Base-by-base conservation (phyloP, 108 stramenopile species). In the Mediolabrus comicus region DNA sequence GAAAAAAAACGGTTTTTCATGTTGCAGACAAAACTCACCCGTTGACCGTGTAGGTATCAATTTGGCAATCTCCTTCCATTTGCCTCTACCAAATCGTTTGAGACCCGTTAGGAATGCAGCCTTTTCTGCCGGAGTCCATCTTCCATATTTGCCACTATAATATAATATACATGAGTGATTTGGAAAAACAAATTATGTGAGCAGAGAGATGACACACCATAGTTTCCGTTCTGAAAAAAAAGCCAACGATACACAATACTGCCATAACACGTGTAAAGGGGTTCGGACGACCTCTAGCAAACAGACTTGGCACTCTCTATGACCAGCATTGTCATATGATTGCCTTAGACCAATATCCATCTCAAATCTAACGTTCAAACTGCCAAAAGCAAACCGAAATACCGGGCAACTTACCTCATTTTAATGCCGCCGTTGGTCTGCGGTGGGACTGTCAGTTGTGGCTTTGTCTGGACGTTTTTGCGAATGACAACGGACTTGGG, bases 61-160 rank as follows among this genome's bases (percentile, higher is more conserved):
- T 49, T 61, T 75, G 12, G 74, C 66, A 24, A 75, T 75, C 33
- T 75, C 74, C 59, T 75, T 75, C 74, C 74, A 75, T 38, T 75
- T 75, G 30, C 74, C 74, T 49, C 58, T 41, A 62, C 74, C 74
- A 31, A 49, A 49, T 49, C 46, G 19, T 49, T 8, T 49, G 1
- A 49, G 46, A 49, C 46, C 74, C 63, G 74, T 53, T 31, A 33
- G 56, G 29, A 49, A 49, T 16, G 46, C 46, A 0, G 46, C 46
- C 22, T 49, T 49, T 49, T 49, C 46, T 49, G 46, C 46, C 0
- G 46, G 46, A n/a, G 46, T 49, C 46, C 46, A 49, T 49, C 46
- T 49, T 49, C 46, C 46, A 49, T 49, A 49, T 49, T 49, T 49
- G 19, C 46, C 46, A 6, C 46, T 49, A 22, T 49, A 22, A 49